Evolutionary conservation across 2,329 filamentous ascomycete genomes (phyloP).

Genomic region (Xylariaceae sp.): DNA sequence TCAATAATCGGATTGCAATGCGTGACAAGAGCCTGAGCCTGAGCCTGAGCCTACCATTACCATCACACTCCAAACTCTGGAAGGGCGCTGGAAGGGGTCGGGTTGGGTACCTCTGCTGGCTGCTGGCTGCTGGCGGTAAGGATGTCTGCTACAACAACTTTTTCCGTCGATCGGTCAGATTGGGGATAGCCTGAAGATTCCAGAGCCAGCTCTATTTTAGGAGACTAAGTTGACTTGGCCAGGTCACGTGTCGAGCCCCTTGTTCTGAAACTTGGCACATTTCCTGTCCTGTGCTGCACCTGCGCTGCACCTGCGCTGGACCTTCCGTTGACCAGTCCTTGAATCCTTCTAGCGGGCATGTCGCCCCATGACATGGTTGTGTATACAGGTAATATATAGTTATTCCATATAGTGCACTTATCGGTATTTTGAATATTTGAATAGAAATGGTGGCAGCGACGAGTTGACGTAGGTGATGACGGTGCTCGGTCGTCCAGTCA

Average conservation of each 20-base stretch:
- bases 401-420: too few species aligned
- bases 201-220: slow-evolving; percentile 17
- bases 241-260: slow-evolving; percentile 16
- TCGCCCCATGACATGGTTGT: too few species aligned
- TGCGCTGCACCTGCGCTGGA: too few species aligned
- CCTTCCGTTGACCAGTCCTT: too few species aligned
- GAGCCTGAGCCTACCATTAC: not conserved
- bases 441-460: too few species aligned
- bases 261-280: slow-evolving; percentile 2
- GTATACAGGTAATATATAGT: too few species aligned
- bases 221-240: slow-evolving; percentile 8
- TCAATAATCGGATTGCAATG: slow-evolving; percentile 3
- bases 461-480: too few species aligned
- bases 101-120: not conserved
- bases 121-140: not conserved
- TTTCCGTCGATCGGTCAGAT: slow-evolving; percentile 14
- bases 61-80: slow-evolving; percentile 5
- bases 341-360: too few species aligned
- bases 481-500: too few species aligned
- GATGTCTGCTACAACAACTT: slow-evolving; percentile 8
- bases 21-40: slow-evolving; percentile 3
- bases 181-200: slow-evolving; percentile 8
- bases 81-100: slow-evolving; percentile 6
- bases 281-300: too few species aligned
- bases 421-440: too few species aligned